A percentile compares a stretch with the other conserved stretches of the same genome.
These are phyloP conservation scores for Penicillium frequentans DNA, from an alignment of 2,329 filamentous ascomycete species.

Conservation along the genomic window DNA sequence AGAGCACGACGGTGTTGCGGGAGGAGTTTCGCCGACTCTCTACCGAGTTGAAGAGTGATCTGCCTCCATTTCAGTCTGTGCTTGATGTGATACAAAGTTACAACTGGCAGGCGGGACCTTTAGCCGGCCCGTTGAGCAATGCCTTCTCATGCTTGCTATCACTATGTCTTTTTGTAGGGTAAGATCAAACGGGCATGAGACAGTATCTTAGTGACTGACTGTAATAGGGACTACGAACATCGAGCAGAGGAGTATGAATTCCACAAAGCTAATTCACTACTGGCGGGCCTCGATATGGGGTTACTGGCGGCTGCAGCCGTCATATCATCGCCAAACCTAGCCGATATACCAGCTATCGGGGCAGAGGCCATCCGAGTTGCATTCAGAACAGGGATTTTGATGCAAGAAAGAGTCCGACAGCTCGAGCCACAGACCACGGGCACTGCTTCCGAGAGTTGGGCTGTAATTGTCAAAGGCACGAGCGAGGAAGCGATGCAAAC, in stretches of 20 bases:
- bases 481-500: neutral
- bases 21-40: neutral
- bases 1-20: neutral
- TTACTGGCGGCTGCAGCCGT: too few relatives aligned
- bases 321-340: neutral
- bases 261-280: neutral
- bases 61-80: neutral
- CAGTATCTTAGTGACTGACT: neutral
- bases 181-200: neutral
- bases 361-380: neutral
- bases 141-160: neutral
- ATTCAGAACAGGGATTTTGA: neutral
- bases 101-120: neutral
- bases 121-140: neutral
- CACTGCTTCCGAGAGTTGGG: neutral
- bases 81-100: neutral
- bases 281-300: too few relatives aligned
- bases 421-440: neutral
- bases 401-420: neutral
- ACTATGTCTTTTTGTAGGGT: neutral
- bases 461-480: neutral
- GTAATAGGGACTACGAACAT: neutral
- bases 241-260: neutral
- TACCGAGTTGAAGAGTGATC: neutral
- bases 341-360: neutral